phyloP scores from a whole-genome alignment of 495 filamentous ascomycete species.

The Trichoderma reesei region DNA sequence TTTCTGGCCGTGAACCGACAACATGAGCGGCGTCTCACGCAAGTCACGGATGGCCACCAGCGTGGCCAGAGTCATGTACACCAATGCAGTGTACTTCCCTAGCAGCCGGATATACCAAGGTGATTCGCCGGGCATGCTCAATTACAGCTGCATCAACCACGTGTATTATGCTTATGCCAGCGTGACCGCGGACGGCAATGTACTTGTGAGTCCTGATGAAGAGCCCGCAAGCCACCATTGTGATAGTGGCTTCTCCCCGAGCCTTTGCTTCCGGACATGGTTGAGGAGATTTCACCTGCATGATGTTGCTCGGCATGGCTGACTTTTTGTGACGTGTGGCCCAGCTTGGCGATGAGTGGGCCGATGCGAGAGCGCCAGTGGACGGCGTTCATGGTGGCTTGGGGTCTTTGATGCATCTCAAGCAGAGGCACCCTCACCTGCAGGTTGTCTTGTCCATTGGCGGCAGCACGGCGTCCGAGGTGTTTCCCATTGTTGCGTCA shows the following conservation, averaged over 20 bases:
- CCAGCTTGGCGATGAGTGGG: constrained; percentile 80
- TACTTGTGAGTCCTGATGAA: constrained; percentile 53
- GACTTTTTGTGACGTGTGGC: constrained; percentile 15
- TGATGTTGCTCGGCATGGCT: constrained; percentile 8
- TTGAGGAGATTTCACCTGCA: constrained; percentile 15
- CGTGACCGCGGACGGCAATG: constrained; percentile 66
- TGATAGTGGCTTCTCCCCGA: background rate
- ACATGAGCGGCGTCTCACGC: constrained; percentile 20
- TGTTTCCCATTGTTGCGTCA: constrained; percentile 64
- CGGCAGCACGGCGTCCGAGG: constrained; percentile 68
- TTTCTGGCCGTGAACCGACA: background rate
- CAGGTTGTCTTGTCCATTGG: constrained; percentile 81
- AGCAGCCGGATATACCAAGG: constrained; percentile 74
- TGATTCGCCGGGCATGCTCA: constrained; percentile 67
- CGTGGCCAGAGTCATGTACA: constrained; percentile 41
- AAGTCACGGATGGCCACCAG: constrained; percentile 30
- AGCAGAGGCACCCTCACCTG: constrained; percentile 63
- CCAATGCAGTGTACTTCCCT: constrained; percentile 84
- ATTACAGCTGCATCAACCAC: constrained; percentile 54
- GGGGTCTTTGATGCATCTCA: constrained; percentile 64
- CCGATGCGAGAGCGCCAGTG: constrained; percentile 68
- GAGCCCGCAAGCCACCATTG: background rate
- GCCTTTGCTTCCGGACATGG: constrained; percentile 9
- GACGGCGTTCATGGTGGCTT: constrained; percentile 72
- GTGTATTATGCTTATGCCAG: constrained; percentile 89